Evolutionary conservation across 352 stramenopile genomes (phyloP).

Genomic region (Pythium insidiosum): DNA sequence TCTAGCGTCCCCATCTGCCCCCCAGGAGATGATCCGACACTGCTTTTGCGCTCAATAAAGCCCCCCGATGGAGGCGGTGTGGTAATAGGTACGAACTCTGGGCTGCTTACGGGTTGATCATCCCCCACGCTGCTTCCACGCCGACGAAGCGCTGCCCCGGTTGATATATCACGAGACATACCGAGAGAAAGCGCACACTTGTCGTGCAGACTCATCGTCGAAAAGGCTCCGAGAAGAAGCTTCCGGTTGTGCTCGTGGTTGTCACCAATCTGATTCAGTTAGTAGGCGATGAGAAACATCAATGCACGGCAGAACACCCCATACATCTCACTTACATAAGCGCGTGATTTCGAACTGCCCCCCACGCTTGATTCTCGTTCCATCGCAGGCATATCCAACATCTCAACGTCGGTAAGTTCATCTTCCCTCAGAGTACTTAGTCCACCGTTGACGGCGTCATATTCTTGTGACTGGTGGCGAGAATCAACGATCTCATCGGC

Average conservation of each 20-base stretch:
- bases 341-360: too few relatives aligned
- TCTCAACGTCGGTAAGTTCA: too few relatives aligned
- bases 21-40: too few relatives aligned
- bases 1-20: not conserved
- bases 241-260: conserved; percentile 83
- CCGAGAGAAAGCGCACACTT: conserved; percentile 80
- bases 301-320: not conserved
- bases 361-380: too few relatives aligned
- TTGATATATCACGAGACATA: conserved; percentile 49
- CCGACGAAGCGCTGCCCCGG: conserved; percentile 17
- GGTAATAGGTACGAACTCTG: too few relatives aligned
- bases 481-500: too few relatives aligned
- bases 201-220: conserved; percentile 84
- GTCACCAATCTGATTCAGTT: conserved; percentile 33
- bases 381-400: too few relatives aligned
- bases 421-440: too few relatives aligned
- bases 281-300: conserved; percentile 1
- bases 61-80: too few relatives aligned
- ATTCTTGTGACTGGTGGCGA: too few relatives aligned
- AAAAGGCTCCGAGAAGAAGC: conserved; percentile 75
- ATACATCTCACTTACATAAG: conserved; percentile 37
- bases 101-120: conserved; percentile 11
- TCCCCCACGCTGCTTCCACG: conserved; percentile 56
- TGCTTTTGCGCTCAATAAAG: too few relatives aligned
- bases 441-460: too few relatives aligned